Conservation (phyloP, 495 filamentous ascomycete genomes). For the Penicillium arizonense region DNA sequence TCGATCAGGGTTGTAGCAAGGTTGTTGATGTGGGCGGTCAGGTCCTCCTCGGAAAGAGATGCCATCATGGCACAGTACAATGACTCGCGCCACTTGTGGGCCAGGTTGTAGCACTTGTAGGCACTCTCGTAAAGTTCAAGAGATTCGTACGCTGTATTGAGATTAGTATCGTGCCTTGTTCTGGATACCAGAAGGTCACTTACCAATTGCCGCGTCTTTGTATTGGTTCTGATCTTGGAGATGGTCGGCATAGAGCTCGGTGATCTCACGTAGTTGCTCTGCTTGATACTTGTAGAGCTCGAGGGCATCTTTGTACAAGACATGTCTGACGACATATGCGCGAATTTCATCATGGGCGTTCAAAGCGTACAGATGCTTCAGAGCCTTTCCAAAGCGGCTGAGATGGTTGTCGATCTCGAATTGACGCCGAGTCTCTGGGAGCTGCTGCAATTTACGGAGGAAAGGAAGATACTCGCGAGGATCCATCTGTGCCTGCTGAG, state of each 20-base stretch:
- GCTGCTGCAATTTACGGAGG: constrained; percentile 77
- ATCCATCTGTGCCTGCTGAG: constrained; percentile 94
- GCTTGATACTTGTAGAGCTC: constrained; percentile 80
- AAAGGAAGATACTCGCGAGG: constrained; percentile 95
- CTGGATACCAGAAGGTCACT: not conserved
- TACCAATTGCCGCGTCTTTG: constrained; percentile 77
- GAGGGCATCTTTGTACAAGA: constrained; percentile 74
- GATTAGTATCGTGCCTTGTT: not conserved
- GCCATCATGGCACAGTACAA: constrained; percentile 72
- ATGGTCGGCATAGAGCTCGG: constrained; percentile 72
- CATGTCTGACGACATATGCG: constrained; percentile 72
- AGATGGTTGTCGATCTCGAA: constrained; percentile 91
- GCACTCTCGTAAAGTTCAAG: constrained; percentile 70
- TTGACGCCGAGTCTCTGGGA: constrained; percentile 63
- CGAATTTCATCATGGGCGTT: constrained; percentile 71
- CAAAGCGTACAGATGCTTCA: constrained; percentile 68
- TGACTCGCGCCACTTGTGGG: constrained; percentile 88
- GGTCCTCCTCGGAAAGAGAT: constrained; percentile 52
- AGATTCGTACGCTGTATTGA: constrained; percentile 75
- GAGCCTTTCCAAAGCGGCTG: constrained; percentile 69
- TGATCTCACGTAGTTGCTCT: constrained; percentile 58
- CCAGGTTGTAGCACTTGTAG: constrained; percentile 73
- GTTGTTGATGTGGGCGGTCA: constrained; percentile 60
- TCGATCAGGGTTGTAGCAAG: constrained; percentile 75
- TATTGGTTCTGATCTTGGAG: constrained; percentile 71